Evolutionary conservation across 2,329 filamentous ascomycete genomes (phyloP).

Genomic region (Fusarium camptoceras): DNA sequence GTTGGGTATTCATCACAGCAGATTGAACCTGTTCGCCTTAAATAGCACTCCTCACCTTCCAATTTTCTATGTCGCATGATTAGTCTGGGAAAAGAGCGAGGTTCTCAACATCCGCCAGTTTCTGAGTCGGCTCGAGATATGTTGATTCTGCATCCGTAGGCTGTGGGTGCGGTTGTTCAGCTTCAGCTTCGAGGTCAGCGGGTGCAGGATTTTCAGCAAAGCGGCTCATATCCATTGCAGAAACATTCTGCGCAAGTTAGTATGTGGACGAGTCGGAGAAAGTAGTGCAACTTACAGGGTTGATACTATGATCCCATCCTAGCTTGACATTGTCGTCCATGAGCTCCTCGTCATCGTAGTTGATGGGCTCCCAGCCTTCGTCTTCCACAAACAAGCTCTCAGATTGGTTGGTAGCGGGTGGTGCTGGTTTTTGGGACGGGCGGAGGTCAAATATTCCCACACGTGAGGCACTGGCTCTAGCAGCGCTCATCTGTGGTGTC

Average conservation of each 20-base stretch:
- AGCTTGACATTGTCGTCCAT: constrained; percentile 75
- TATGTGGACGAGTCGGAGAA: constrained; percentile 7
- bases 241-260: constrained; percentile 57
- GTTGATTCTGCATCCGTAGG: constrained; percentile 48
- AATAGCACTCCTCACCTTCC: not conserved
- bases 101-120: constrained; percentile 73
- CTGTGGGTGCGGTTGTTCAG: constrained; percentile 31
- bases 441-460: constrained; percentile 59
- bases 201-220: constrained; percentile 45
- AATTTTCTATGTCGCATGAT: constrained; percentile 6
- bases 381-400: constrained; percentile 82
- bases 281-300: constrained; percentile 63
- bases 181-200: constrained; percentile 22
- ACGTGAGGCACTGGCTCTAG: constrained; percentile 52
- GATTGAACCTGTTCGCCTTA: constrained; percentile 35
- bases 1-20: constrained; percentile 69
- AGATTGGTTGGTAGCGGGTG: constrained; percentile 68
- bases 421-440: constrained; percentile 66
- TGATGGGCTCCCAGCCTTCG: constrained; percentile 79
- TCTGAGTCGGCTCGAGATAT: constrained; percentile 77
- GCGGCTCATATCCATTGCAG: constrained; percentile 58
- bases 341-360: constrained; percentile 66
- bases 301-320: constrained; percentile 78
- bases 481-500: constrained; percentile 51
- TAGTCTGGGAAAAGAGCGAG: constrained; percentile 58